Evolutionary conservation across 2,329 filamentous ascomycete genomes (phyloP), one percentile per base, ranked within the genome.

Genomic region (Sporothrix phasma): DNA sequence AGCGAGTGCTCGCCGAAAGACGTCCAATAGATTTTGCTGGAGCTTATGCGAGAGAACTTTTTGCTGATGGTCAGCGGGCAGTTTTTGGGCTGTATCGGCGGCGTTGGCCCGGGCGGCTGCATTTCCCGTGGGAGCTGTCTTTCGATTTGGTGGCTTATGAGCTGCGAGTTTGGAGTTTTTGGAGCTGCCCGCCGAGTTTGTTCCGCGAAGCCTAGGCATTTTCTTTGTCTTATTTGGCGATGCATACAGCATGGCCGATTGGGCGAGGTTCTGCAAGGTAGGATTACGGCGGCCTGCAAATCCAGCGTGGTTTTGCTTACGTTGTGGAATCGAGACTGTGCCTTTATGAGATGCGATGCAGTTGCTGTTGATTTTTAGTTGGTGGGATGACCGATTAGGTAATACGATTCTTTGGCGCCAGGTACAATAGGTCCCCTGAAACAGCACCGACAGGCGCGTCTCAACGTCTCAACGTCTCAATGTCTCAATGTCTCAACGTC

Each of bases 1-100:
- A 13, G 76, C 71, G 69, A 94, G 89, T 0, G 88, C 80, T 66
- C 82, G 76, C 65, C 81, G 80, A 76, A 95, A 96, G 67, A 91
- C 78, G 69, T 91, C 81, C 54, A 96, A 79, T 29, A 94, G 66
- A 3, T 56, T 60, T 47, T 70, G 68, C 59, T 68, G 67, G 10
- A 59, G 41, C 15, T 45, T 11, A n/a, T 62, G 58, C 4, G 63
- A 24, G 31, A 69, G 19, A 4, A 22, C 4, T 15, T 43, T 53
- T 59, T 68, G 66, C 46, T 61, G 64, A n/a, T 26, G n/a, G 3
- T 43, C 29, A 6, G 22, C 17, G 3, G 37, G 13, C 34, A 34
- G 39, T 26, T 58, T 62, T 3, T 45, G 31, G 5, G 39, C 31
- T 5, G 43, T 39, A 4, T 13, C 17, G n/a, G 31, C 39, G 15